Conservation (phyloP, 2,329 filamentous ascomycete species). For the Grosmannia huntii region DNA sequence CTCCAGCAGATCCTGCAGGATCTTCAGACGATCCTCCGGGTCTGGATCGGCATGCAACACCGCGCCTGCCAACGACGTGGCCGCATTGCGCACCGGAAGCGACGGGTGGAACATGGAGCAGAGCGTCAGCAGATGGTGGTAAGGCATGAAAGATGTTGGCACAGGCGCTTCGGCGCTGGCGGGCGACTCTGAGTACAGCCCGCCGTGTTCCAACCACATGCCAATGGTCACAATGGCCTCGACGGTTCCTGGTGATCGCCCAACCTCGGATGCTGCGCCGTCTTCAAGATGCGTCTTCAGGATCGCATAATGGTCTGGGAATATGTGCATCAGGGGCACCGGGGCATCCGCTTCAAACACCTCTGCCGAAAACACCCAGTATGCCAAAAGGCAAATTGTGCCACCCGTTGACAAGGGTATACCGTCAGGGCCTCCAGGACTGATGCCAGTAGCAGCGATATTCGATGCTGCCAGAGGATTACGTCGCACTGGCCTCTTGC, state of each 20-base stretch:
- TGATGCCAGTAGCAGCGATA: conserved; percentile 4
- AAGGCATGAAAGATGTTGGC: conserved; percentile 34
- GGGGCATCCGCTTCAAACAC: conserved; percentile 45
- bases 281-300: conserved; percentile 39
- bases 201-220: conserved; percentile 42
- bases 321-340: conserved; percentile 40
- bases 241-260: conserved; percentile 37
- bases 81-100: conserved; percentile 40
- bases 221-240: conserved; percentile 49
- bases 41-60: conserved; percentile 47
- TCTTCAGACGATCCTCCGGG: conserved; percentile 43
- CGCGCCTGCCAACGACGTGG: conserved; percentile 37
- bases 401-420: conserved; percentile 48
- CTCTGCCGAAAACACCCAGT: conserved; percentile 49
- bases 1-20: conserved; percentile 52
- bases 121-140: conserved; percentile 47
- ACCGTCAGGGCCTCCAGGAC: conserved; percentile 16
- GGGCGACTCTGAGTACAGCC: conserved; percentile 15
- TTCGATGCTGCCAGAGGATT: conserved; percentile 29
- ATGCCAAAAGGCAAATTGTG: conserved; percentile 44
- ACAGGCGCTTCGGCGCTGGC: conserved; percentile 13
- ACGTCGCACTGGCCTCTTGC: conserved; percentile 26
- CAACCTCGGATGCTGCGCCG: conserved; percentile 35
- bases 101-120: conserved; percentile 44
- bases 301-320: conserved; percentile 46